Evolutionary conservation across 2,329 filamentous ascomycete species (phyloP).

Genomic region (Ophiostoma australiae): DNA sequence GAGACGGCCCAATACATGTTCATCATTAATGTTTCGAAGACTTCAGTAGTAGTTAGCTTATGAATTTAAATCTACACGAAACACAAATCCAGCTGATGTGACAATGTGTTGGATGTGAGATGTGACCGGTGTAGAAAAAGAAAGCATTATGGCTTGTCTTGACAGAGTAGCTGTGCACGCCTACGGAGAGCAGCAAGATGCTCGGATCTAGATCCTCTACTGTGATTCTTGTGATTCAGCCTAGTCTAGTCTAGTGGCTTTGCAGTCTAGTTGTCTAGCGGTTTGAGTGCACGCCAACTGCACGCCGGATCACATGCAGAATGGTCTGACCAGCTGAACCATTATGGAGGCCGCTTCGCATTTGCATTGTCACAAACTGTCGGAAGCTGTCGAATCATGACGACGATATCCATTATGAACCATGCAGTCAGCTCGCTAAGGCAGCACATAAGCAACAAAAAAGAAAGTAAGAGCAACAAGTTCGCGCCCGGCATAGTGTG

Average conservation of each 20-base stretch:
- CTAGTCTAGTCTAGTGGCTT: not conserved
- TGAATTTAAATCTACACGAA: not conserved
- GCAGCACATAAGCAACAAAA: not conserved
- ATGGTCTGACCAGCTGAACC: not conserved
- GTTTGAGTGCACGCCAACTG: not conserved
- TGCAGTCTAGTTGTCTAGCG: not conserved
- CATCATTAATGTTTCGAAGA: not conserved
- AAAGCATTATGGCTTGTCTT: not conserved
- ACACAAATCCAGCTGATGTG: not conserved
- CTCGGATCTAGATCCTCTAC: not conserved
- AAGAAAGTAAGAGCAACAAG: not conserved
- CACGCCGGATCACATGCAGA: not conserved
- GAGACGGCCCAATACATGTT: not conserved
- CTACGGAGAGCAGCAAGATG: not conserved
- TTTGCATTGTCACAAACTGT: not conserved
- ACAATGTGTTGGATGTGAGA: not conserved
- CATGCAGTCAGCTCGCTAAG: not conserved
- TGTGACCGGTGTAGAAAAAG: not conserved
- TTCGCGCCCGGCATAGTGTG: no score
- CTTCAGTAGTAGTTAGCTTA: not conserved
- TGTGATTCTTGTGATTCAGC: not conserved
- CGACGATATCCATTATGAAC: not conserved
- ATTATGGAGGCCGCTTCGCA: not conserved
- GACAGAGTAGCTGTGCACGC: not conserved
- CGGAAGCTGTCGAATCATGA: not conserved